Base-by-base conservation (phyloP, 768 basidiomycete species). In the Trametes meyenii region DNA sequence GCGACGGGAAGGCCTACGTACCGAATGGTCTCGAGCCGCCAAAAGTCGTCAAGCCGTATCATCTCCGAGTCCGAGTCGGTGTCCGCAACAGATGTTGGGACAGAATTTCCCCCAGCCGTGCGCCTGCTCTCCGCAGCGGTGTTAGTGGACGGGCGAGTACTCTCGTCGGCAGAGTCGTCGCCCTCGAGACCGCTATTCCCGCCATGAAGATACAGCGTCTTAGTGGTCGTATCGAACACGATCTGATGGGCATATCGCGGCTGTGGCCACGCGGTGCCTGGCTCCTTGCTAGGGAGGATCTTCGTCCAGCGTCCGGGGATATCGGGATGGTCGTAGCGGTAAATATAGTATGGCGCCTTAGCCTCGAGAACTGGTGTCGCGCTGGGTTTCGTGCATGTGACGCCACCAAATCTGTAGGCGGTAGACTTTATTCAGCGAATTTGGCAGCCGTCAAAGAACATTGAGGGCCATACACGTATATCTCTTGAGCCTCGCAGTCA, bases 171-270 rank as follows among this genome's bases (percentile, higher is more conserved):
- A 1, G 56, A 65, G 13, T 45, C 67, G 46, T 71, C 69, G 12
- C 50, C 55, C 5, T 67, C 71, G 45, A 76, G 68, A 0, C 89
- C 89, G 5, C 82, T 83, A 74, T 90, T 92, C 44, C 91, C 91
- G 2, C 92, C 92, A 67, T 92, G 90, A 75, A 92, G 74, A 67
- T 83, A 92, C 3, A 85, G 76, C 38, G 74, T 80, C 63, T 78
- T 82, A 45, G 82, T 80, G 26, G 71, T 74, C 1, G 83, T 75
- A 65, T 90, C 86, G 62, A 91, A 92, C 43, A 88, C 88, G 13
- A 91, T 84, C 71, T 92, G 89, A 67, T 92, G 89, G 3, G 90
- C 91, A 68, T 88, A 92, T 53, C 91, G 78, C 7, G 90, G 82
- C 4, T 76, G 63, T 0, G 91, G 90, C 42, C 77, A 77, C 17